phyloP scores from a whole-genome alignment of 345 rosid species.

The Geranium rotundifolium region DNA sequence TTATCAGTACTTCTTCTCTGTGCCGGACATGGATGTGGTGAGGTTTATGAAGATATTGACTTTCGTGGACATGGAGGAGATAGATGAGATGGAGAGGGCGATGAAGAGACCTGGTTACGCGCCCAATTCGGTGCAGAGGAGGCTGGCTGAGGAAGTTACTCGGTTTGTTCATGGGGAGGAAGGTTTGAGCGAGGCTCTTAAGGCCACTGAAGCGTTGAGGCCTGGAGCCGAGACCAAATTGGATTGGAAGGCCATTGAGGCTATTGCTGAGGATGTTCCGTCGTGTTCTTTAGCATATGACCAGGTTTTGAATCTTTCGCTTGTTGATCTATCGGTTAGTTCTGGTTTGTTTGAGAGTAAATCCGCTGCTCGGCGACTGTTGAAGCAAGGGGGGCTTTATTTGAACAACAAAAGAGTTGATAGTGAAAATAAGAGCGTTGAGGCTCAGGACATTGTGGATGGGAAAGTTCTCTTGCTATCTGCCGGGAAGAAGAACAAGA shows the following conservation, averaged over 20 bases:
- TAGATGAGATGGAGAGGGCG: conserved; percentile 46
- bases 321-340: conserved; percentile 63
- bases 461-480: conserved; percentile 85
- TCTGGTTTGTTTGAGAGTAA: conserved; percentile 83
- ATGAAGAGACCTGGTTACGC: conserved; percentile 62
- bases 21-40: conserved; percentile 70
- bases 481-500: conserved; percentile 93
- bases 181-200: conserved; percentile 77
- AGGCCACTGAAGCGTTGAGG: conserved; percentile 80
- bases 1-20: conserved; percentile 90
- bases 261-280: conserved; percentile 82
- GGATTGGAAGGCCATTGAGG: conserved; percentile 82
- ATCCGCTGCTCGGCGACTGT: conserved; percentile 65
- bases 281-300: conserved; percentile 55
- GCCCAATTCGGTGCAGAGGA: conserved; percentile 60
- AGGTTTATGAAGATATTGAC: conserved; percentile 72
- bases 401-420: conserved; percentile 83
- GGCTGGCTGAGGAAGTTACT: conserved; percentile 87
- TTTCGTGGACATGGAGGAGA: conserved; percentile 58
- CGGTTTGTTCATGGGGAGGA: conserved; percentile 87
- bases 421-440: conserved; percentile 57
- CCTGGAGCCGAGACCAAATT: conserved; percentile 87
- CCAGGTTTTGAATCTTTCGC: conserved; percentile 38
- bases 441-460: conserved; percentile 63
- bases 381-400: conserved; percentile 95